Percentiles rank a stretch among this genome's conserved stretches.
These are phyloP conservation scores for Pseudogymnoascus sp. DNA, from an alignment of 2,329 filamentous ascomycete genomes.

Conservation along the genomic window DNA sequence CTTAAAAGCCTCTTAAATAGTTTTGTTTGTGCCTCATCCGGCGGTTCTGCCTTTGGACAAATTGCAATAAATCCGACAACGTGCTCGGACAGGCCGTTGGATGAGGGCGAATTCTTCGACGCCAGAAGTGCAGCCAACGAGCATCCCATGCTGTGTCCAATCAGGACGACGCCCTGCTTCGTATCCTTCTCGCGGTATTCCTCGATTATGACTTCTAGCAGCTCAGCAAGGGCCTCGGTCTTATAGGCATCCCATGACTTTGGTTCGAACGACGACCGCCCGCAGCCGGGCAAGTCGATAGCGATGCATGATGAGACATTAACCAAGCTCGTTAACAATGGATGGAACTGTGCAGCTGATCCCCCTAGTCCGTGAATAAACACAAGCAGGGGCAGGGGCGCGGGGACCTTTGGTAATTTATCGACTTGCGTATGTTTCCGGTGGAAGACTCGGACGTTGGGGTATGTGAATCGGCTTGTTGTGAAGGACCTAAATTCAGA, in stretches of 20 bases:
- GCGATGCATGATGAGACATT: slow-evolving; percentile 80
- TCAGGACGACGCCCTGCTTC: slow-evolving; percentile 66
- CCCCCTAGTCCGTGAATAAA: slow-evolving; percentile 94
- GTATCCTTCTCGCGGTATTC: slow-evolving; percentile 59
- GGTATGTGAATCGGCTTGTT: slow-evolving; percentile 63
- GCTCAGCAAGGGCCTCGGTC: slow-evolving; percentile 64
- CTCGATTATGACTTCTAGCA: slow-evolving; percentile 69
- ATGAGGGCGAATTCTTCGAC: slow-evolving; percentile 41
- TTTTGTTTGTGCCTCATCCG: slow-evolving; percentile 44
- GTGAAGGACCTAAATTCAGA: slow-evolving; percentile 65
- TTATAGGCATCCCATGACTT: slow-evolving; percentile 72
- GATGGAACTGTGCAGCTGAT: slow-evolving; percentile 79
- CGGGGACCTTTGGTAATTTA: slow-evolving; percentile 67
- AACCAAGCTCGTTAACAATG: slow-evolving; percentile 71
- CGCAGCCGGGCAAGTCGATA: slow-evolving; percentile 86
- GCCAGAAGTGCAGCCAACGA: slow-evolving; percentile 69
- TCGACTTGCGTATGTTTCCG: slow-evolving; percentile 74
- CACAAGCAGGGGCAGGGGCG: slow-evolving; percentile 74
- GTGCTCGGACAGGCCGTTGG: slow-evolving; percentile 48
- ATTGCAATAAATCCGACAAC: slow-evolving; percentile 74
- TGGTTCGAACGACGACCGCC: slow-evolving; percentile 67
- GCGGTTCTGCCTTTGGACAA: slow-evolving; percentile 66
- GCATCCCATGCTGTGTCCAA: slow-evolving; percentile 88
- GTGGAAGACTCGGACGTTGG: slow-evolving; percentile 74
- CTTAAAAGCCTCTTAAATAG: slow-evolving; percentile 52